Evolutionary conservation across 2,329 filamentous ascomycete genomes (phyloP), one percentile per base, ranked within the genome.

Genomic region (Colletotrichum eleusines): DNA sequence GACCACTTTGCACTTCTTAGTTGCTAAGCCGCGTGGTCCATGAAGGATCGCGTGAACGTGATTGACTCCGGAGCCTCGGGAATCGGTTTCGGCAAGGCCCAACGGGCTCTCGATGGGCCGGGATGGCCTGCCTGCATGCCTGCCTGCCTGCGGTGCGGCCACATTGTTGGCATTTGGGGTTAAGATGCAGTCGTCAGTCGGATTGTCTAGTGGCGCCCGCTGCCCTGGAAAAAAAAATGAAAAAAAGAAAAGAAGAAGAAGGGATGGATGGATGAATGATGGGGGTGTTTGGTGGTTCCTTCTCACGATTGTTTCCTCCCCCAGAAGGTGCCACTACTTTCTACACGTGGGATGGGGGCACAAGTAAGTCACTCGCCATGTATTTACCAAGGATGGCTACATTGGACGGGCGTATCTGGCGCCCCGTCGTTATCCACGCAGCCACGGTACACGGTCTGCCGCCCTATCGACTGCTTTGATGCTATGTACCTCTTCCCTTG

Each of bases 281-380:
- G 35, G 33, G 20, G 20, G 7, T 28, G 18, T 7, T 11, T 16
- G n/a, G 66, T 54, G 38, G 38, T 28, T 46, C 28, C 38, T 55
- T 35, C 42, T 28, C 51, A 35, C 46, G 26, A 35, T 57, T 71
- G 64, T 68, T 68, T 59, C 44, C 38, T 50, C 57, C 50, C 63
- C 60, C 16, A 7, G 42, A 18, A 59, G 65, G 38, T 71, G 53
- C 64, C 58, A 71, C 58, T 71, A 23, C n/a, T 60, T 71, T 28
- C 58, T n/a, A 50, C 69, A 69, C 69, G 69, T 69, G 69, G 64
- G 58, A 71, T n/a, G n/a, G n/a, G 53, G 35, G 35, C 42, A 26
- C 54, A 67, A 35, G 4, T 33, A 40, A 58, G 69, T 71, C 51
- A 1, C 64, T 46, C 33, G 38, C 9, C 28, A 8, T 23, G 4